Evolutionary conservation across 805 yeast genomes (phyloP).

Genomic region (Grigorovia humatica): DNA sequence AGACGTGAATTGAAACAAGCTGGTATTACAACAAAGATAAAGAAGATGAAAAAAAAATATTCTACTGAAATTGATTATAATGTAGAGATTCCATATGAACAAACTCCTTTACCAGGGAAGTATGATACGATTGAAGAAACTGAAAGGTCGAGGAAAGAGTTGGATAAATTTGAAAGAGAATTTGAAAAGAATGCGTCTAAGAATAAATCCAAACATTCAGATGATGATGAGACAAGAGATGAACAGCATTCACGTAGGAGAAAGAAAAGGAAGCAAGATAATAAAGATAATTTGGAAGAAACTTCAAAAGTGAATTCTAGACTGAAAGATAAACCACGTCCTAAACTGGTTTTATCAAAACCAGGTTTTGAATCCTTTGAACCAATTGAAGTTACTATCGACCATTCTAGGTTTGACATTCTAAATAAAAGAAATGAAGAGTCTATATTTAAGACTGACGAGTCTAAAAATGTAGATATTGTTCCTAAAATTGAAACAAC

Average conservation of each 20-base stretch:
- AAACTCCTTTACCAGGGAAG: conserved; percentile 52
- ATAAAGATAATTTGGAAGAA: conserved; percentile 13
- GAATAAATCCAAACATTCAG: conserved; percentile 34
- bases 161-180: conserved; percentile 31
- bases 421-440: not conserved
- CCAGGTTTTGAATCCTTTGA: conserved; percentile 20
- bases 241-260: conserved; percentile 16
- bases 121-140: conserved; percentile 61
- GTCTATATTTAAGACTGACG: not conserved
- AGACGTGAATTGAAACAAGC: conserved; percentile 75
- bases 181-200: conserved; percentile 28
- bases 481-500: conserved; percentile 2
- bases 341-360: conserved; percentile 26
- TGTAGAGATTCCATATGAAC: conserved; percentile 74
- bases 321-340: not conserved
- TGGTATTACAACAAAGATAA: conserved; percentile 47
- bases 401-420: not conserved
- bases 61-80: conserved; percentile 68
- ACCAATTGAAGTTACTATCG: conserved; percentile 1
- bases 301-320: conserved; percentile 11
- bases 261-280: conserved; percentile 10
- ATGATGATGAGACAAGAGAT: conserved; percentile 26
- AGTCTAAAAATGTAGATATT: not conserved
- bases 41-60: conserved; percentile 40
- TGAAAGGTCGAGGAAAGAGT: conserved; percentile 29